Conservation (phyloP, 2,329 filamentous ascomycete genomes). For the Zymoseptoria ardabiliae region DNA sequence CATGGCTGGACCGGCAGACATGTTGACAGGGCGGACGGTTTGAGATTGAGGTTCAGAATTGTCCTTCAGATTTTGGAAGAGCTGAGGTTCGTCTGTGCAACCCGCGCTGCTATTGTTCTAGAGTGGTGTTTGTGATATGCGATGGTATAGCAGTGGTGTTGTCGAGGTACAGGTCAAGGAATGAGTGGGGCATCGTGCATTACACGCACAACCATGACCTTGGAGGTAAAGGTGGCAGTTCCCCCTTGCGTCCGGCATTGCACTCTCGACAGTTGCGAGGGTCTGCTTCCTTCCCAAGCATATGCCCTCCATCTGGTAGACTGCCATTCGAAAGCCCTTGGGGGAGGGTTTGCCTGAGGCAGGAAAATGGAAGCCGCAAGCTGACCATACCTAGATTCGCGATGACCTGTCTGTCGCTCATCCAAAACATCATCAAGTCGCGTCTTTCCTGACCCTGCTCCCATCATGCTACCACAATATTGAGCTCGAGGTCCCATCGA, state of each 20-base stretch:
- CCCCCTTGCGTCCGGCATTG: background rate
- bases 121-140: background rate
- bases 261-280: background rate
- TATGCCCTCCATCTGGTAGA: background rate
- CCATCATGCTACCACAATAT: background rate
- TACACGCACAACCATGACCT: background rate
- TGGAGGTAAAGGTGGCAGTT: background rate
- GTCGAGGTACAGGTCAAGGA: background rate
- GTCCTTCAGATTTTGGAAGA: constrained; percentile 2
- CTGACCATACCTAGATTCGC: no score
- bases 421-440: no score
- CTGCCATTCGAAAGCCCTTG: no score
- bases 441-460: background rate
- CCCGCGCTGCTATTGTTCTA: background rate
- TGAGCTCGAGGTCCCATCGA: background rate
- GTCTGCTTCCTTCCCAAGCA: background rate
- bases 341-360: background rate
- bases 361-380: background rate
- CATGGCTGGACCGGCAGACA: constrained; percentile 4
- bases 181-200: background rate
- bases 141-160: background rate
- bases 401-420: no score
- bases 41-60: background rate
- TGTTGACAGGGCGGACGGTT: background rate
- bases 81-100: constrained; percentile 2